A percentile compares a stretch with the other conserved stretches of the same genome.
Evolutionary conservation across 2,329 filamentous ascomycete species (phyloP).

Genomic region (Phyllosticta citribraziliensis): DNA sequence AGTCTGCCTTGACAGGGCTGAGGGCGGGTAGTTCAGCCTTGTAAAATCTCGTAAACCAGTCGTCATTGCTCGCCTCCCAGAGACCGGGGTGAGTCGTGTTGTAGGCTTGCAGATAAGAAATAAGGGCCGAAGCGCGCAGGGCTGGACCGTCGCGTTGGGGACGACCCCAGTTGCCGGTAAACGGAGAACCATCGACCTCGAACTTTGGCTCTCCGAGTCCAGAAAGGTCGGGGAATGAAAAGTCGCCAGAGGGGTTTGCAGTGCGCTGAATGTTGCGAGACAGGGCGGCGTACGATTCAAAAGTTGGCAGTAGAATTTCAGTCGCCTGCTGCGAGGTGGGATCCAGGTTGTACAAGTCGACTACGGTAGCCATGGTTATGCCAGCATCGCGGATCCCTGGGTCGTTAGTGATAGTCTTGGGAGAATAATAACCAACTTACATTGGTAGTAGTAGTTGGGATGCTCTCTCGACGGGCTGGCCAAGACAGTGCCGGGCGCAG

Average conservation of each 20-base stretch:
- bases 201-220: conserved; percentile 37
- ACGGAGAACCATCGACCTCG: conserved; percentile 27
- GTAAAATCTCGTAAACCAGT: conserved; percentile 29
- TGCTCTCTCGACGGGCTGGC: conserved; percentile 32
- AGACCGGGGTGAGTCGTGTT: conserved; percentile 30
- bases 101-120: conserved; percentile 31
- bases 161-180: conserved; percentile 31
- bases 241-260: conserved; percentile 26
- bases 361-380: conserved; percentile 33
- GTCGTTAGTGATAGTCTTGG: background rate
- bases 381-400: conserved; percentile 35
- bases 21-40: conserved; percentile 24
- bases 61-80: conserved; percentile 41
- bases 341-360: conserved; percentile 28
- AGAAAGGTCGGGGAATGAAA: conserved; percentile 23
- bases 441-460: conserved; percentile 38
- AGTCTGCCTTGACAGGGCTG: conserved; percentile 35
- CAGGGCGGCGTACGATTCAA: conserved; percentile 24
- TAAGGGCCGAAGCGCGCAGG: conserved; percentile 33
- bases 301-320: conserved; percentile 20
- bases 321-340: conserved; percentile 18
- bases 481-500: conserved; percentile 31
- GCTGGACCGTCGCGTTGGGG: conserved; percentile 37
- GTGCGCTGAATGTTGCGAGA: conserved; percentile 30
- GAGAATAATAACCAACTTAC: conserved; percentile 16